Evolutionary conservation across 176 grass and related monocot genomes (phyloP).

Genomic region (Thinopyrum elongatum): DNA sequence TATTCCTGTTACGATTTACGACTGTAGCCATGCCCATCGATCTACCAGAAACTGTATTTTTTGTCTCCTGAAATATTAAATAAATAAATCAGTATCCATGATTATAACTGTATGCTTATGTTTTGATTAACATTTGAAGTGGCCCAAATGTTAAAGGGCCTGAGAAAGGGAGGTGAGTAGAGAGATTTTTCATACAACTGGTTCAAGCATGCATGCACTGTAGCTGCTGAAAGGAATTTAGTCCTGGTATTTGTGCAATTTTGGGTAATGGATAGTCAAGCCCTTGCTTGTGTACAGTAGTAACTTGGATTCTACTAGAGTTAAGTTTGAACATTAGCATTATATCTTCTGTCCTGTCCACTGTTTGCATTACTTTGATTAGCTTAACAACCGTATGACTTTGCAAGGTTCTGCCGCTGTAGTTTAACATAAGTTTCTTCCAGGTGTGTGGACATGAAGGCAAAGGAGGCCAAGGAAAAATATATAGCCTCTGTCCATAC

Average conservation of each 20-base stretch:
- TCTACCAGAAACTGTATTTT: not conserved
- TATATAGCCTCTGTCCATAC: slow-evolving; percentile 75
- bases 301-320: not conserved
- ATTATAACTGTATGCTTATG: not conserved
- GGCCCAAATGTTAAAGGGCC: not conserved
- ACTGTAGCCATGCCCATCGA: not conserved
- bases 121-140: not conserved
- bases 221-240: not conserved
- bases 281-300: not conserved
- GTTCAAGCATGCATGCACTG: not conserved
- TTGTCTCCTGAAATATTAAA: not conserved
- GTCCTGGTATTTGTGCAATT: not conserved
- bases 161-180: not conserved
- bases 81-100: not conserved
- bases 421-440: slow-evolving; percentile 11
- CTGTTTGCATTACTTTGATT: not conserved
- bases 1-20: not conserved
- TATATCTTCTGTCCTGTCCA: not conserved
- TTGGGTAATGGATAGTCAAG: not conserved
- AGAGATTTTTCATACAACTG: not conserved
- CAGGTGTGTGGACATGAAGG: slow-evolving; percentile 63
- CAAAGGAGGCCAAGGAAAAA: slow-evolving; percentile 74
- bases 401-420: not conserved
- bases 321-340: not conserved
- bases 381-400: not conserved